Evolutionary conservation across 2,329 filamentous ascomycete species (phyloP), one percentile per base, ranked within the genome.

Genomic region (Helotiales sp.): DNA sequence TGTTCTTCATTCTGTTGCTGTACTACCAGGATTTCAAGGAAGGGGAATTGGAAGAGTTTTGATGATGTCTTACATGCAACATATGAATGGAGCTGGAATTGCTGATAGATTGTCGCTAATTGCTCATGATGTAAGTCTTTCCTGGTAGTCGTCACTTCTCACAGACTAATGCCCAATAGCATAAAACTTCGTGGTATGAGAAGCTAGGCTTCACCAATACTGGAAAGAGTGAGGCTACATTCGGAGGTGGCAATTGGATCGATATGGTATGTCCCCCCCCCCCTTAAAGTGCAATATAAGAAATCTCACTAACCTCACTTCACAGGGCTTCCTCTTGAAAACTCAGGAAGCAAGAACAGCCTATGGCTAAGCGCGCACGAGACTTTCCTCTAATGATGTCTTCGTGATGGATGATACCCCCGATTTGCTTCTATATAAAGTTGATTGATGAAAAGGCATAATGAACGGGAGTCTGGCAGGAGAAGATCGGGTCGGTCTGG

Each of bases 161-260:
- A 2, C 40, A 60, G 50, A 54, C 26, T 58, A 22, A 65, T 11
- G 40, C 26, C 4, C 10, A 47, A 15, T 63, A 89, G 86, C 83
- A 89, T 65, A 82, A 95, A 43, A 82, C 95, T 28, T 81, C 82
- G 0, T 97, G 91, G 77, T 97, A 97, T 77, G 85, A 90, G 77
- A 85, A 85, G n/a, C 85, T 93, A 72, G 88, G 93, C 0, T 97
- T 96, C 77, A 82, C 82, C 71, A 87, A 90, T 72, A 79, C 84
- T 32, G 93, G 93, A 0, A 81, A 84, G 59, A 96, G 93, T 78
- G 81, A 86, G 67, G 90, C 87, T 60, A 83, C 86, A 66, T 93
- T 93, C 79, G 91, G 89, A 22, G 93, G 93, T 43, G 92, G 93
- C 34, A 89, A 88, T 20, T 97, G 93, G 93, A 84, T 87, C 72